phyloP scores from a whole-genome alignment of 106 monocot genomes.

The Amphibolis antarctica region DNA sequence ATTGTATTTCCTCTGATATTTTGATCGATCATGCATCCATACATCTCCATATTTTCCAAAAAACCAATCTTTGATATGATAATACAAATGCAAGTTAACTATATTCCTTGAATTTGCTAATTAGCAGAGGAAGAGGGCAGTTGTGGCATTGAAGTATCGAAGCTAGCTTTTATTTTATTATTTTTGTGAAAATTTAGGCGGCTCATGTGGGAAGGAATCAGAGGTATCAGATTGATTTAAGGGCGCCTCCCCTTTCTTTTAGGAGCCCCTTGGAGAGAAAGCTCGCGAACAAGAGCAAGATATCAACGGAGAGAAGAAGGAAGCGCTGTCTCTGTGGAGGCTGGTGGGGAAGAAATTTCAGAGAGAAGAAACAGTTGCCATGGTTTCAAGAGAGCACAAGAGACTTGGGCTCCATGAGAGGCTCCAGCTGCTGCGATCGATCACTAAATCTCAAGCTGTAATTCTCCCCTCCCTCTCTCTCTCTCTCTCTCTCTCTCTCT shows the following conservation, averaged over 20 bases:
- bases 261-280: background rate
- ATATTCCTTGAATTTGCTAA: no score
- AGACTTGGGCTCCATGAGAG: slow-evolving; percentile 74
- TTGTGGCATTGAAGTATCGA: background rate
- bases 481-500: no score
- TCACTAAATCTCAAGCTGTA: slow-evolving; percentile 90
- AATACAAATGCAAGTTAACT: no score
- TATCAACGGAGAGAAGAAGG: background rate
- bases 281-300: slow-evolving; percentile 3
- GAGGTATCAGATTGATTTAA: slow-evolving; percentile 21
- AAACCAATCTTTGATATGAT: no score
- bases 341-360: slow-evolving; percentile 6
- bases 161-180: background rate
- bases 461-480: slow-evolving; percentile 1
- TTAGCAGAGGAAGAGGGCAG: background rate
- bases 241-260: slow-evolving; percentile 4
- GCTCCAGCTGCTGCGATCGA: slow-evolving; percentile 77
- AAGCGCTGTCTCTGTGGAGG: background rate
- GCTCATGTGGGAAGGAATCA: slow-evolving; percentile 8
- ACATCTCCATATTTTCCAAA: no score
- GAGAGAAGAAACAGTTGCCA: background rate
- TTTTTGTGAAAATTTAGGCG: background rate
- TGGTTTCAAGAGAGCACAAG: slow-evolving; percentile 81
- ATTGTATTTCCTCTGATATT: no score
- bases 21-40: no score